phyloP scores from a whole-genome alignment of 169 alveolate genomes.

The Eimeria falciformis region DNA sequence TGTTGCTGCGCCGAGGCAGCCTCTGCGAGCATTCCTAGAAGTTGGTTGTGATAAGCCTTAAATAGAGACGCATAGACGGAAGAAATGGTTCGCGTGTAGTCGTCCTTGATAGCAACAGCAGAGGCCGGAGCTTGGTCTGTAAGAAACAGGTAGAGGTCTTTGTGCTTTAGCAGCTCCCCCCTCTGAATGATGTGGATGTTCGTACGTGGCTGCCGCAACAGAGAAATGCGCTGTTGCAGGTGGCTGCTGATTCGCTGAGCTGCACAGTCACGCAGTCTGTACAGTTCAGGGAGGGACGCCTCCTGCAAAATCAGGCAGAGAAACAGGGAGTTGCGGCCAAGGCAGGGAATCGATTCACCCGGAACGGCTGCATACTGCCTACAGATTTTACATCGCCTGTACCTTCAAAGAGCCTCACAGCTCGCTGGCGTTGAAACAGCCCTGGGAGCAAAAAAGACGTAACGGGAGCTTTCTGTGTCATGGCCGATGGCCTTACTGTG shows the following conservation, averaged over 20 bases:
- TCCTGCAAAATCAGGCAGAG: not conserved
- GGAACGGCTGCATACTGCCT: too few species aligned
- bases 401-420: too few species aligned
- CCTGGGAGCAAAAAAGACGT: too few species aligned
- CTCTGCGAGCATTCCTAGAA: not conserved
- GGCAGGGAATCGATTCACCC: too few species aligned
- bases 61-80: constrained; percentile 50
- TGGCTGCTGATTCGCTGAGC: not conserved
- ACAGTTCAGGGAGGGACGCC: constrained; percentile 30
- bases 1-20: not conserved
- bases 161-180: constrained; percentile 12
- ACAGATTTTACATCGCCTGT: too few species aligned
- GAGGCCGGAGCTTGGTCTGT: constrained; percentile 42
- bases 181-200: constrained; percentile 39
- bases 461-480: too few species aligned
- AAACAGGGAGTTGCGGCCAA: too few species aligned
- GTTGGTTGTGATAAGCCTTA: constrained; percentile 31
- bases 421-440: too few species aligned
- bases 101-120: constrained; percentile 32
- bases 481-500: constrained; percentile 48
- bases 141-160: constrained; percentile 16
- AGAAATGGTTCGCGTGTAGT: constrained; percentile 55
- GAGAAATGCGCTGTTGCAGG: not conserved
- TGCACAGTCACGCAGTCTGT: constrained; percentile 7
- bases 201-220: not conserved